A percentile compares a stretch with the other conserved stretches of the same genome.
phyloP scores from a whole-genome alignment of 1,139 yeast species.

The Debaryomycetaceae sp. region DNA sequence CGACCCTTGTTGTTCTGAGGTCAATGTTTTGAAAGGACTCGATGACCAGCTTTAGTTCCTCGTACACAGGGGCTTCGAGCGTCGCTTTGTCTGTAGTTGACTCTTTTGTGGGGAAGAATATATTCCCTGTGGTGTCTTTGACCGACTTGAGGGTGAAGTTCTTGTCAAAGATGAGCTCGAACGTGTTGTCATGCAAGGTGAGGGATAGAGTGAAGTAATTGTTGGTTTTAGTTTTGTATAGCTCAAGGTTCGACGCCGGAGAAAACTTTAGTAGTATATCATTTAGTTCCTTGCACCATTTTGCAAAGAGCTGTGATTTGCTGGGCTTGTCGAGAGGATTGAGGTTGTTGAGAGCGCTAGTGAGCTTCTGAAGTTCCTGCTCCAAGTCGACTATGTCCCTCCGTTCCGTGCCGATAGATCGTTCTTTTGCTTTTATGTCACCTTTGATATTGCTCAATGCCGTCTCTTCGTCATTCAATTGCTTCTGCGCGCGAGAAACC shows the following conservation, averaged over 20 bases:
- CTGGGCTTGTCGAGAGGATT: constrained; percentile 3
- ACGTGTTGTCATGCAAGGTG: background rate
- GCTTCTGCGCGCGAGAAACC: constrained; percentile 1
- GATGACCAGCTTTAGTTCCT: background rate
- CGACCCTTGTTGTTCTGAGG: background rate
- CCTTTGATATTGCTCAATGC: constrained; percentile 3
- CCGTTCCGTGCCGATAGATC: constrained; percentile 5
- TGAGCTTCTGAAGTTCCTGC: constrained; percentile 5
- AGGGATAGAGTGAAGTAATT: background rate
- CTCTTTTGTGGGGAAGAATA: background rate
- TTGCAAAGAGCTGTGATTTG: constrained; percentile 18
- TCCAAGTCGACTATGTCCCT: constrained; percentile 5
- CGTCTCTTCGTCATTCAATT: constrained; percentile 1
- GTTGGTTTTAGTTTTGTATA: background rate
- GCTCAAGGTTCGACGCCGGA: constrained; percentile 6
- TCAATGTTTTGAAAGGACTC: background rate
- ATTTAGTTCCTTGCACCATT: constrained; percentile 30
- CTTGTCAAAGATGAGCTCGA: background rate
- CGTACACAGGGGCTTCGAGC: background rate
- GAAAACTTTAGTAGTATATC: constrained; percentile 20
- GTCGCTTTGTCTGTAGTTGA: background rate
- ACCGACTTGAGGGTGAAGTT: background rate
- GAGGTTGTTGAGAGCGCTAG: constrained; percentile 1
- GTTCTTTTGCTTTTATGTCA: constrained; percentile 6
- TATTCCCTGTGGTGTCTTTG: background rate